These are phyloP conservation scores for Boletus edulis DNA, from an alignment of 768 basidiomycete genomes.

Conservation along the genomic window DNA sequence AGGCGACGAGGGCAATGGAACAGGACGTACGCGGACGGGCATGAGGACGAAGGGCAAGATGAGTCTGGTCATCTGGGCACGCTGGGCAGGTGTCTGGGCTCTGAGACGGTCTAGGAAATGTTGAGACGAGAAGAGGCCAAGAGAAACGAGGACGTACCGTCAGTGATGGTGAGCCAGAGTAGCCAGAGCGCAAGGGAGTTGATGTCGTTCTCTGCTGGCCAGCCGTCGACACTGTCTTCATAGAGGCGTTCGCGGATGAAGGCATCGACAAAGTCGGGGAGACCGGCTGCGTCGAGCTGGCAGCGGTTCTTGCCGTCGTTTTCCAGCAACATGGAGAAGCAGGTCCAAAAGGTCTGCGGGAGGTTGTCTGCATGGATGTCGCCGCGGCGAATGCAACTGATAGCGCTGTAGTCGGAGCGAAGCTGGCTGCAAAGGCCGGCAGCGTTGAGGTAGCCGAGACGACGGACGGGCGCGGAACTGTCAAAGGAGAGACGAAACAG, in stretches of 20 bases:
- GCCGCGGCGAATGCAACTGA: constrained; percentile 30
- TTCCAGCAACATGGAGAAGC: constrained; percentile 58
- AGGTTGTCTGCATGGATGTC: constrained; percentile 33
- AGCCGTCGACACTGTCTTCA: constrained; percentile 42
- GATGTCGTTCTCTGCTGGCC: constrained; percentile 51
- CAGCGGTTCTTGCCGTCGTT: constrained; percentile 64
- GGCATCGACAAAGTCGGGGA: constrained; percentile 43
- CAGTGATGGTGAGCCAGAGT: constrained; percentile 57
- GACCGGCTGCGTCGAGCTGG: constrained; percentile 53
- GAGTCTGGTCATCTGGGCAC: constrained; percentile 29
- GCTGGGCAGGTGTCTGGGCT: constrained; percentile 26
- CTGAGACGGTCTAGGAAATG: constrained; percentile 28
- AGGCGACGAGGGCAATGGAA: background rate
- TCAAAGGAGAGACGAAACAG: constrained; percentile 63
- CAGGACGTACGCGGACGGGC: constrained; percentile 43
- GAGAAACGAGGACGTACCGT: constrained; percentile 36
- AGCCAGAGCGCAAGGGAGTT: constrained; percentile 61
- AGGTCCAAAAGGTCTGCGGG: constrained; percentile 40
- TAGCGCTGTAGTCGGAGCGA: constrained; percentile 34
- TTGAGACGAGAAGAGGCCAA: constrained; percentile 11
- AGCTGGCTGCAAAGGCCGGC: constrained; percentile 38
- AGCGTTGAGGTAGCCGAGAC: constrained; percentile 44
- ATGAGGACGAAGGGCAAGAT: constrained; percentile 48
- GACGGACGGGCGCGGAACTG: constrained; percentile 44
- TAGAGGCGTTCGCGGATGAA: constrained; percentile 49